Percentiles rank a stretch among this genome's conserved stretches.
These are phyloP conservation scores for Cutaneotrichosporon sp. DNA, from an alignment of 1,284 basidiomycete species.

Conservation along the genomic window DNA sequence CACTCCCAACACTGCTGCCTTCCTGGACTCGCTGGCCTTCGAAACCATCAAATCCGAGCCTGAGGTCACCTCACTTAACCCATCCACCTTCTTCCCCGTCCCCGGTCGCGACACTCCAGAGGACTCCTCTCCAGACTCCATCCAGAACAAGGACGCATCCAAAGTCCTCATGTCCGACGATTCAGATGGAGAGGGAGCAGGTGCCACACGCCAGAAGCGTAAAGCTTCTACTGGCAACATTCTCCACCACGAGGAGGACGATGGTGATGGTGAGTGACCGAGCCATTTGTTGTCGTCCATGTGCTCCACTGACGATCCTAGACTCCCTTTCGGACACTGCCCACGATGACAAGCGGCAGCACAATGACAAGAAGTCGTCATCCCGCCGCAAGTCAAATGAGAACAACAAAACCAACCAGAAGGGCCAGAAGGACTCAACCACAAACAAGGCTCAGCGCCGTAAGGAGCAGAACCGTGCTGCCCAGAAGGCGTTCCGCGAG, in stretches of 20 bases:
- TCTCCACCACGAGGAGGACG: conserved; percentile 11
- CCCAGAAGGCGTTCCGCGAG: conserved; percentile 51
- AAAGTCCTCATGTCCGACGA: conserved; percentile 10
- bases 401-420: conserved; percentile 11
- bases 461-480: conserved; percentile 50
- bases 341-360: conserved; percentile 43
- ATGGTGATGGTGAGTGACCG: conserved; percentile 36
- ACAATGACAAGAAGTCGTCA: conserved; percentile 18
- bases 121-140: conserved; percentile 33
- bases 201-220: conserved; percentile 26
- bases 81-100: conserved; percentile 40
- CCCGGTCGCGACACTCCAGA: conserved; percentile 40
- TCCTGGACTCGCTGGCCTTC: conserved; percentile 37
- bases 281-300: neutral
- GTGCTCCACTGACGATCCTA: conserved; percentile 9
- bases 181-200: conserved; percentile 9
- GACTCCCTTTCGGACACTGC: conserved; percentile 32
- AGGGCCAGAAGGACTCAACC: conserved; percentile 6
- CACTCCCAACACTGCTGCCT: conserved; percentile 41
- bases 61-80: conserved; percentile 20
- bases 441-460: conserved; percentile 42
- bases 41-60: conserved; percentile 1
- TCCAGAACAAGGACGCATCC: conserved; percentile 1
- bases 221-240: conserved; percentile 19
- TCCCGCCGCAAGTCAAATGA: conserved; percentile 8